Base-by-base conservation (phyloP, 805 yeast genomes). In the Komagataella populi region DNA sequence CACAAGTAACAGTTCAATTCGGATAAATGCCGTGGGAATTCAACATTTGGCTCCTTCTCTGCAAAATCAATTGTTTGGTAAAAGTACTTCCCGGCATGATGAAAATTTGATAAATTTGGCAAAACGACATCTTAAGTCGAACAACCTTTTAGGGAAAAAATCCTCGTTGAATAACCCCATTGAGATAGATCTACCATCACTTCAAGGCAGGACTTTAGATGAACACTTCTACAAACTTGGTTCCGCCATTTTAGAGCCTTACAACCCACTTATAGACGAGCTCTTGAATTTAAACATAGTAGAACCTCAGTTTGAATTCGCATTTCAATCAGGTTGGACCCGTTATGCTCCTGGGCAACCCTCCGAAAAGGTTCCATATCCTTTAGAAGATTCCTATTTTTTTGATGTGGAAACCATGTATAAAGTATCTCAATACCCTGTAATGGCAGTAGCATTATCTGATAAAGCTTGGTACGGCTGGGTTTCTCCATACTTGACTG, bases 401-500 rank as follows among this genome's bases (percentile, higher is more conserved):
- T 91, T 91, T 63, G 99, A 93, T 65, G 90, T 87, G 8, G 99
- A 93, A 63, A 87, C 84, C 0, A 63, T 90, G 60, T 90, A 88
- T 66, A 83, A 87, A 56, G 65, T 79, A 1, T 78, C 93, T 0
- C 76, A 74, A 3, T 90, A 80, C 61, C 83, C 98, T 0, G 78
- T 85, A 0, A 62, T 93, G 65, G 96, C 96, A 1, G 77, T 86
- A 0, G 95, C 96, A 8, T 81, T 74, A 1, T 80, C 96, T 0
- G 63, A 72, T 0, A 70, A 74, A 7, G 95, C 96, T 0, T 89
- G 97, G 96, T 93, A 90, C 61, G 81, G 83, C 0, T 93, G 99
- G 99, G 81, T 88, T 6, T 88, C 96, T 0, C 99, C 99, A 0
- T 81, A 75, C 62, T 63, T 93, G 18, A 73, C 84, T 1, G 77